Conservation (phyloP, 345 rosid species). For the Syzygium oleosum region DNA sequence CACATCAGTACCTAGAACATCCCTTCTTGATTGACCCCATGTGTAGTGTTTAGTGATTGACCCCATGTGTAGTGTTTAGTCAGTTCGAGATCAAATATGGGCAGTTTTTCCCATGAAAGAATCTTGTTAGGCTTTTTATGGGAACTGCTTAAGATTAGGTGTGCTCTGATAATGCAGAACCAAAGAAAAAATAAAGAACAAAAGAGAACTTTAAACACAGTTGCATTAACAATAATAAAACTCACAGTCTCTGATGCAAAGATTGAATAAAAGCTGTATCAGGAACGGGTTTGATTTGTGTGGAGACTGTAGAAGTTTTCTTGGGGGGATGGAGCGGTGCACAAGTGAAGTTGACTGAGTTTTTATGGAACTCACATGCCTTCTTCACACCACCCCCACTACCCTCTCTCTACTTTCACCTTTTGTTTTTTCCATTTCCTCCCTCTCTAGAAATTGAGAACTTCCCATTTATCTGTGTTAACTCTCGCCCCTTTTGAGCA, state of each 20-base stretch:
- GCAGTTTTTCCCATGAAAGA: background rate
- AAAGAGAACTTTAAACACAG: background rate
- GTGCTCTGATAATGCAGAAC: background rate
- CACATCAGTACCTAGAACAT: background rate
- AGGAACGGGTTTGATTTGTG: background rate
- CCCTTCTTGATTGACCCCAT: constrained; percentile 8
- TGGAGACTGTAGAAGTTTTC: background rate
- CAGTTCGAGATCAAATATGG: constrained; percentile 8
- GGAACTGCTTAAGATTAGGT: constrained; percentile 1
- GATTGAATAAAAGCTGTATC: background rate
- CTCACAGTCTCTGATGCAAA: background rate
- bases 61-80: constrained; percentile 21
- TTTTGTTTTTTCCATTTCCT: background rate
- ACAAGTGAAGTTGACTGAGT: constrained; percentile 35
- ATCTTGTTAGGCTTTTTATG: constrained; percentile 9
- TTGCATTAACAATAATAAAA: background rate
- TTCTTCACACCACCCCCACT: constrained; percentile 6
- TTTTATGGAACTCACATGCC: constrained; percentile 57
- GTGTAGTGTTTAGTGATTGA: constrained; percentile 14
- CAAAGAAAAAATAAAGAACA: background rate
- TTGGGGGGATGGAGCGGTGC: constrained; percentile 12
- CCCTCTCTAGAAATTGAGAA: background rate
- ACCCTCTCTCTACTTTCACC: background rate
- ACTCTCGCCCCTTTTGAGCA: background rate
- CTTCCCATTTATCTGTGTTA: background rate